phyloP scores from a whole-genome alignment of 78 protist genomes.

The Tieghemostelium lacteum region DNA sequence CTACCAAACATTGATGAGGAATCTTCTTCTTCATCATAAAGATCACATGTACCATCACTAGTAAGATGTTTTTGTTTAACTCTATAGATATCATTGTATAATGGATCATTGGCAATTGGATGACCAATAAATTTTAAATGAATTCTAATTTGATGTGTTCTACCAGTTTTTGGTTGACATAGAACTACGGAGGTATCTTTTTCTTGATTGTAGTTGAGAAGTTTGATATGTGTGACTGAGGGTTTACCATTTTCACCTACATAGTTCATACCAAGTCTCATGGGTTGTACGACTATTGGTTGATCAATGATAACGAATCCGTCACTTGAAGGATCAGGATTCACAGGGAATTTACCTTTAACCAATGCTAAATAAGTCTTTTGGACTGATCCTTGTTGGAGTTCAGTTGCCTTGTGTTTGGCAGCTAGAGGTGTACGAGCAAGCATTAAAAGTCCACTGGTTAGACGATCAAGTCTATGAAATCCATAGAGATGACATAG shows the following conservation, averaged over 20 bases:
- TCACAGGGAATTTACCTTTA: conserved; percentile 77
- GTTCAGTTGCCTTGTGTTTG: conserved; percentile 27
- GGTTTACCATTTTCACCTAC: conserved; percentile 56
- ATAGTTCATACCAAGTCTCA: conserved; percentile 52
- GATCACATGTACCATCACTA: conserved; percentile 33
- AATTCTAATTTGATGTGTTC: conserved; percentile 95
- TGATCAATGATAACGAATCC: conserved; percentile 23
- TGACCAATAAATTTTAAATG: conserved; percentile 86
- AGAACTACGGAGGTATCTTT: conserved; percentile 32
- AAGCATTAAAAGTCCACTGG: conserved; percentile 88
- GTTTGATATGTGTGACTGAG: conserved; percentile 48
- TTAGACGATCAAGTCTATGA: conserved; percentile 89
- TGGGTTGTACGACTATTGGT: conserved; percentile 36
- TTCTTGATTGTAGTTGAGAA: conserved; percentile 8
- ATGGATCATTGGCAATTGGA: conserved; percentile 92
- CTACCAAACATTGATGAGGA: not conserved
- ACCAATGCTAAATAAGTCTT: conserved; percentile 90
- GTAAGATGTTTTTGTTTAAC: conserved; percentile 14
- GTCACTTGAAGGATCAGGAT: not conserved
- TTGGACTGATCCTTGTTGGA: conserved; percentile 39
- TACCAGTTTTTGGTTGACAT: conserved; percentile 90
- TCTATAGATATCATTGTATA: conserved; percentile 72
- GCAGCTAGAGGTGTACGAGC: conserved; percentile 60
- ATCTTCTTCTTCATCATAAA: conserved; percentile 14
- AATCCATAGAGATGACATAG: conserved; percentile 66